A percentile compares a stretch with the other conserved stretches of the same genome.
phyloP scores from a whole-genome alignment of 2,329 filamentous ascomycete genomes.

The Gyromitra esculenta region DNA sequence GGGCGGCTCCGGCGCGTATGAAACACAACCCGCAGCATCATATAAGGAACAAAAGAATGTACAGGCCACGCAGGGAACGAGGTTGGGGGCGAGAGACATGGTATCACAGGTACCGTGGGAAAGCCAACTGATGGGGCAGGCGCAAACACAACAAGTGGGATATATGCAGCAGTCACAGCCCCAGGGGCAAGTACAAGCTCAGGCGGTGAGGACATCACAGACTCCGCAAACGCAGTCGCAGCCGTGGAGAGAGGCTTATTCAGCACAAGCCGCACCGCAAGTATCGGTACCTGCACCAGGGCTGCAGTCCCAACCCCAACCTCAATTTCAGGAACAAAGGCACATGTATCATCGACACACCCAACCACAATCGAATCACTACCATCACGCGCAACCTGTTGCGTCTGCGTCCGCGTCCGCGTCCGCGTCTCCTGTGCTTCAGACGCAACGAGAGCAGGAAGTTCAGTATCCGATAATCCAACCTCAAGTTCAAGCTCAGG shows the following conservation, averaged over 20 bases:
- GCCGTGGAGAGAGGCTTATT: neutral
- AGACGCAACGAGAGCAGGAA: conserved; percentile 5
- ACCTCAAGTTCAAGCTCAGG: neutral
- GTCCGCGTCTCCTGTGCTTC: neutral
- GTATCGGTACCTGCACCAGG: neutral
- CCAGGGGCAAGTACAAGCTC: neutral
- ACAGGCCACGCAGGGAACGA: neutral
- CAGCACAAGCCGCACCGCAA: neutral
- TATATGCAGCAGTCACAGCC: conserved; percentile 2
- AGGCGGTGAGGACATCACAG: conserved; percentile 3
- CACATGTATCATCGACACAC: neutral
- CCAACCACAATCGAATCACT: conserved; percentile 6
- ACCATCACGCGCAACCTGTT: conserved; percentile 6
- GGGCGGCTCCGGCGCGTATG: neutral
- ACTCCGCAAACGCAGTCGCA: conserved; percentile 6
- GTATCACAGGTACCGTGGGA: neutral
- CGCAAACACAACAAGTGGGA: neutral
- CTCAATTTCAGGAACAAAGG: neutral
- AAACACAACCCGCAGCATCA: neutral
- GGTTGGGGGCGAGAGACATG: neutral
- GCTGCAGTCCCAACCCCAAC: neutral
- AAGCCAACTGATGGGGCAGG: neutral
- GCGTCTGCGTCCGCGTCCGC: too few relatives aligned
- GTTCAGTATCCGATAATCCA: conserved; percentile 5
- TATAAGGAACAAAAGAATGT: neutral